Percentiles rank a stretch among this genome's conserved stretches.
Evolutionary conservation across 1,284 basidiomycete species (phyloP).

Genomic region (Austroboletus novae-zelandiae): DNA sequence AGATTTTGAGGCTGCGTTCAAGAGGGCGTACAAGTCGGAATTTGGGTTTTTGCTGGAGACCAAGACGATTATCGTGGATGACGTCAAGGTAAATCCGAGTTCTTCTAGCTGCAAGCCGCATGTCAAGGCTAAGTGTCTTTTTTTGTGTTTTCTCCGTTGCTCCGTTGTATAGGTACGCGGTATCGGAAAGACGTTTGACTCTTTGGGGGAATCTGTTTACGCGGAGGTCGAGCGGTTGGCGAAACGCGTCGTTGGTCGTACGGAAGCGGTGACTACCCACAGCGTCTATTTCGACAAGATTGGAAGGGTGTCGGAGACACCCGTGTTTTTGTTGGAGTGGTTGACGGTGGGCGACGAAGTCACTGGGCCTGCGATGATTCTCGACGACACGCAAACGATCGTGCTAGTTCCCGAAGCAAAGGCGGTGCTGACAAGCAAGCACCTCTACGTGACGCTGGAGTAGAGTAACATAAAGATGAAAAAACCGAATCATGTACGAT

Average conservation of each 20-base stretch:
- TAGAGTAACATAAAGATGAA: constrained; percentile 8
- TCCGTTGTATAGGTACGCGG: constrained; percentile 51
- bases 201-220: constrained; percentile 79
- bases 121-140: too few relatives aligned
- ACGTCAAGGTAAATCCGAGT: constrained; percentile 68
- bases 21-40: constrained; percentile 72
- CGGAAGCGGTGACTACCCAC: constrained; percentile 49
- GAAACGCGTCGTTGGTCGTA: constrained; percentile 40
- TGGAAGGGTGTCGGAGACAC: constrained; percentile 74
- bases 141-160: background rate
- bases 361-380: constrained; percentile 83
- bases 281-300: constrained; percentile 79
- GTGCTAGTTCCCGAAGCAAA: constrained; percentile 72
- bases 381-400: constrained; percentile 92
- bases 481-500: background rate
- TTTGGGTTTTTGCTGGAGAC: constrained; percentile 91
- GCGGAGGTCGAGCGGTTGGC: constrained; percentile 58
- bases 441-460: constrained; percentile 65
- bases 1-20: constrained; percentile 82
- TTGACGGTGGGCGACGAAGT: constrained; percentile 71
- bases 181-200: constrained; percentile 88
- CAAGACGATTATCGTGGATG: constrained; percentile 81
- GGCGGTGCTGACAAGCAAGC: constrained; percentile 66
- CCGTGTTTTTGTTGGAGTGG: constrained; percentile 71
- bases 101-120: background rate